A percentile compares a stretch with the other conserved stretches of the same genome.
phyloP scores from a whole-genome alignment of 768 basidiomycete genomes.

The Udeniomyces megalosporus region DNA sequence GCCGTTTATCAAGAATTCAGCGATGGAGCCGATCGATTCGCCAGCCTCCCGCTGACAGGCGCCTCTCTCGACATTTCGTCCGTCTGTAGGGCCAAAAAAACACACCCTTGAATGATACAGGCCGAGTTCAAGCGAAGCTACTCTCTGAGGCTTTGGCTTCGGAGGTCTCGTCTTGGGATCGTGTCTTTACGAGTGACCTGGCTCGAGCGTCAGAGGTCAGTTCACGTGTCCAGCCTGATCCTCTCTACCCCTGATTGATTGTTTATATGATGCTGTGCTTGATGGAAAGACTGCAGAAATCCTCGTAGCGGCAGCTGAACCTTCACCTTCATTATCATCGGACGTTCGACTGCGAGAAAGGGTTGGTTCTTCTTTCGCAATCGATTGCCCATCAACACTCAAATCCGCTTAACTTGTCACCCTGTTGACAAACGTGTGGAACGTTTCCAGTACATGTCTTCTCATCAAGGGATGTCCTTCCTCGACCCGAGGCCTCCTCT shows the following conservation, averaged over 20 bases:
- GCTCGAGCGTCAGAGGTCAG: not conserved
- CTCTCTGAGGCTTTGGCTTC: not conserved
- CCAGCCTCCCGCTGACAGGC: not conserved
- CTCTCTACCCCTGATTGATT: too few relatives aligned
- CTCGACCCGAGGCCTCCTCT: not conserved
- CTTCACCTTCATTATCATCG: not conserved
- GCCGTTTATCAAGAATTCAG: not conserved
- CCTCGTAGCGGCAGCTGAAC: not conserved
- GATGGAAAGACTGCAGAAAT: not conserved
- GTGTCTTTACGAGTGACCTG: not conserved
- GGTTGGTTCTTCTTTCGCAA: not conserved
- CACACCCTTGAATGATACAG: not conserved
- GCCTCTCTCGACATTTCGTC: not conserved
- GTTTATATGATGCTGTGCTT: too few relatives aligned
- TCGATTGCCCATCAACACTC: not conserved
- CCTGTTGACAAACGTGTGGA: not conserved
- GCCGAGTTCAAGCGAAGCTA: not conserved
- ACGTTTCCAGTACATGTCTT: not conserved
- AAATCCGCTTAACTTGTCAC: not conserved
- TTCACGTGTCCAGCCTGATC: too few relatives aligned
- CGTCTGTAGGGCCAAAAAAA: not conserved
- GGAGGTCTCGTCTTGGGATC: not conserved
- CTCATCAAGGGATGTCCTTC: not conserved
- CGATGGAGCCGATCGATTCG: not conserved
- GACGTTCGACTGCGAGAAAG: constrained; percentile 1